A percentile compares a stretch with the other conserved stretches of the same genome.
These are phyloP conservation scores for Hysterangium stoloniferum DNA, from an alignment of 768 basidiomycete species.

Conservation along the genomic window DNA sequence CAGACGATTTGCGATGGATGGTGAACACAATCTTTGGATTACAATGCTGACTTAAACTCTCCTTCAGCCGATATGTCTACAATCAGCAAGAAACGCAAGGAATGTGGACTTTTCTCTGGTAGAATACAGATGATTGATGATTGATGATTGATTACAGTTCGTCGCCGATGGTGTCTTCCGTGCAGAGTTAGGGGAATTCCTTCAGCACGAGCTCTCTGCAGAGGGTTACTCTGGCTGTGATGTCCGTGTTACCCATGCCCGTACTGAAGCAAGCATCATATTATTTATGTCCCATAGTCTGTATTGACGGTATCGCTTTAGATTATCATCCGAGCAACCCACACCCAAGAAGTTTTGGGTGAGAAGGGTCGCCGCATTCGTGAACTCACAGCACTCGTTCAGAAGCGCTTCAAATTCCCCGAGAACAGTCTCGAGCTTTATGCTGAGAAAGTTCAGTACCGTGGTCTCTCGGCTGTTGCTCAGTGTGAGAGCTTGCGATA, in stretches of 20 bases:
- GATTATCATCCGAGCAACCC: conserved; percentile 99
- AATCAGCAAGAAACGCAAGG: conserved; percentile 96
- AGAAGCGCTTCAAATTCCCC: conserved; percentile 99
- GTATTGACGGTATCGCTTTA: conserved; percentile 22
- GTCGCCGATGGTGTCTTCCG: conserved; percentile 98
- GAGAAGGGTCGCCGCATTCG: conserved; percentile 99
- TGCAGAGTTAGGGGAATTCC: conserved; percentile 99
- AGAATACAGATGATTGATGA: background rate
- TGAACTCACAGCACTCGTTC: conserved; percentile 95
- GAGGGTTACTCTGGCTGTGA: conserved; percentile 99
- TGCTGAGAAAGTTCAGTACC: conserved; percentile 98
- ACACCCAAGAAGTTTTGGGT: conserved; percentile 97
- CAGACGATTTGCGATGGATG: conserved; percentile 6
- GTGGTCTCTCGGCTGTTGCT: conserved; percentile 96
- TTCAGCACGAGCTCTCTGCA: conserved; percentile 94
- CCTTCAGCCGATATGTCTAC: conserved; percentile 55
- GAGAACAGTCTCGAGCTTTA: conserved; percentile 98
- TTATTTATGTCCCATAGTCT: background rate
- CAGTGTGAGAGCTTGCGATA: conserved; percentile 98
- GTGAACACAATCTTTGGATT: conserved; percentile 4
- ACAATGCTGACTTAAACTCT: conserved; percentile 7
- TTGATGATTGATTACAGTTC: conserved; percentile 35
- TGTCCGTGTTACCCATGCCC: conserved; percentile 97
- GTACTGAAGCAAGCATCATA: conserved; percentile 68
- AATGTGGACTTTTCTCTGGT: background rate